Percentiles rank a stretch among this genome's conserved stretches.
Conservation (phyloP, 305 asterid species). For the Solanum hybrid region DNA sequence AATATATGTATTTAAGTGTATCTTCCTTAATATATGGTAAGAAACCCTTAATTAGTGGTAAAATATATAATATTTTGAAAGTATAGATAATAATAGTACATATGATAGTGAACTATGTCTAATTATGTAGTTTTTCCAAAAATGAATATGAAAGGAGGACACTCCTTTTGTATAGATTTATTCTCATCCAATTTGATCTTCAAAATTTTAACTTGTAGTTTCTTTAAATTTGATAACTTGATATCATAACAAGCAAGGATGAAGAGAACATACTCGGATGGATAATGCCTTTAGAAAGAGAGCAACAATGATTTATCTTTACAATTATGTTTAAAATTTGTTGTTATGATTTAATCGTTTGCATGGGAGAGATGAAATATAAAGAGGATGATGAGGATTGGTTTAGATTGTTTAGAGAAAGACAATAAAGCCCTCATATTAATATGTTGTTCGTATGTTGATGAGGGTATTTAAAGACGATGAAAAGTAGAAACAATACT, state of each 20-base stretch:
- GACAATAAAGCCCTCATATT: background rate
- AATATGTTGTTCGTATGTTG: background rate
- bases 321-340: too few relatives aligned
- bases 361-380: background rate
- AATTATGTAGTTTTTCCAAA: too few relatives aligned
- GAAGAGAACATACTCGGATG: background rate
- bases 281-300: background rate
- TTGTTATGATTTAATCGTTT: background rate
- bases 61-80: too few relatives aligned
- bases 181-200: background rate
- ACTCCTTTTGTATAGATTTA: background rate
- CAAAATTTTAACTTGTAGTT: background rate
- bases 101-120: background rate
- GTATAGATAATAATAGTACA: background rate
- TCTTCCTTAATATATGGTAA: too few relatives aligned
- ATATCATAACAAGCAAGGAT: background rate
- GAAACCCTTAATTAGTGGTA: too few relatives aligned
- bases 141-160: background rate
- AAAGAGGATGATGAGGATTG: background rate
- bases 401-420: background rate
- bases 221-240: background rate
- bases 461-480: background rate
- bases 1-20: too few relatives aligned
- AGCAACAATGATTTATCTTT: background rate
- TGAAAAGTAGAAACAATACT: background rate